phyloP scores from a whole-genome alignment of 2,329 filamentous ascomycete genomes.

The Clarireedia homoeocarpa region DNA sequence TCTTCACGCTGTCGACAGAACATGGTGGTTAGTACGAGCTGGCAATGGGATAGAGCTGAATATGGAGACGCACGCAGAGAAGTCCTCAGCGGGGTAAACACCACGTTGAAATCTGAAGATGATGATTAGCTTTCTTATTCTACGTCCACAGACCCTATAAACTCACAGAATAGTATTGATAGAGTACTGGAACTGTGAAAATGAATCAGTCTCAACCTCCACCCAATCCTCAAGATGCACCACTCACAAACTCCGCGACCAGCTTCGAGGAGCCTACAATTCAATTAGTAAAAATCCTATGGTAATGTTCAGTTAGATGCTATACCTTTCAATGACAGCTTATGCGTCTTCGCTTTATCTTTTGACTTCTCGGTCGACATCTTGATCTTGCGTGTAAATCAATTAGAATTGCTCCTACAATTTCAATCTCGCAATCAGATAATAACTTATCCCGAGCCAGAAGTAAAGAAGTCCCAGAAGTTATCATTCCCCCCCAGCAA shows the following conservation, averaged over 20 bases:
- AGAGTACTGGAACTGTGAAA: constrained; percentile 79
- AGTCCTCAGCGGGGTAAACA: constrained; percentile 90
- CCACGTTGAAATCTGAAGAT: constrained; percentile 68
- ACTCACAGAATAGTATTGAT: constrained; percentile 90
- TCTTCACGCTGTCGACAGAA: constrained; percentile 65
- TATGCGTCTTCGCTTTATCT: constrained; percentile 85
- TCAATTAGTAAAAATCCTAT: constrained; percentile 25
- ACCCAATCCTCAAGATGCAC: no score
- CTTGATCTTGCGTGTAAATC: constrained; percentile 1
- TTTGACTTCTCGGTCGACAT: constrained; percentile 35
- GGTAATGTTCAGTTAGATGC: constrained; percentile 31
- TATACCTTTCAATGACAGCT: constrained; percentile 76
- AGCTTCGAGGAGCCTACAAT: constrained; percentile 64
- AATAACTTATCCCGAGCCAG: background rate
- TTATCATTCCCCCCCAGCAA: constrained; percentile 10
- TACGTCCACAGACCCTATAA: background rate
- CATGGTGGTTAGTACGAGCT: constrained; percentile 7
- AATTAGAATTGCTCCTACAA: background rate
- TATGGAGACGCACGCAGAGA: constrained; percentile 63
- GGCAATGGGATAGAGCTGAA: background rate
- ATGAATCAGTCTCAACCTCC: constrained; percentile 12
- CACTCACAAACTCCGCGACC: constrained; percentile 86
- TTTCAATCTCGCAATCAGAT: background rate
- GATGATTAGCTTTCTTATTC: background rate
- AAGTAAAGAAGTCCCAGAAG: background rate